Evolutionary conservation across 306 rosid genomes (phyloP).

Genomic region (Sicyos edulis): DNA sequence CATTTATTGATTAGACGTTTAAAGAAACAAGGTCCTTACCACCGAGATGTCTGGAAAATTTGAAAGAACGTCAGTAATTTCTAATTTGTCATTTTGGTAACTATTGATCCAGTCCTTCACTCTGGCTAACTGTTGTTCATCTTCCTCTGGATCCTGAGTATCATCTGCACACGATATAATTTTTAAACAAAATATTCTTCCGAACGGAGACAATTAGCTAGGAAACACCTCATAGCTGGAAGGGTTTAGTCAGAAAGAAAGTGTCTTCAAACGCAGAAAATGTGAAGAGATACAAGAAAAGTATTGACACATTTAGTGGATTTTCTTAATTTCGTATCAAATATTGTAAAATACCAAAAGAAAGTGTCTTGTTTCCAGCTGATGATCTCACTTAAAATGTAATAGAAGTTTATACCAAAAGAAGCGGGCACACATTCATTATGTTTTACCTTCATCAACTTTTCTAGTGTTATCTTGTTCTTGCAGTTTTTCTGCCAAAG

Average conservation of each 20-base stretch:
- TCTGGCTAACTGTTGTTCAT: conserved; percentile 61
- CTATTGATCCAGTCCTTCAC: conserved; percentile 73
- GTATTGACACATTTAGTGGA: neutral
- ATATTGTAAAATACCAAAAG: neutral
- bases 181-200: neutral
- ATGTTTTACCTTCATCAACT: conserved; percentile 61
- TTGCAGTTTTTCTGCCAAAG: conserved; percentile 55
- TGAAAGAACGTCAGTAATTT: conserved; percentile 66
- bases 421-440: neutral
- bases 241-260: neutral
- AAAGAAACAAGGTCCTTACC: conserved; percentile 38
- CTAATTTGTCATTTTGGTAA: conserved; percentile 52
- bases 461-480: conserved; percentile 39
- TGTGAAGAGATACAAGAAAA: conserved; percentile 5
- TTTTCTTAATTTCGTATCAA: neutral
- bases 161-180: conserved; percentile 42
- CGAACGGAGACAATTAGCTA: conserved; percentile 8
- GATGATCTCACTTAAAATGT: neutral
- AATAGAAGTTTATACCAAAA: neutral
- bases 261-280: neutral
- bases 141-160: conserved; percentile 77
- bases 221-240: conserved; percentile 6
- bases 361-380: neutral
- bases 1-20: neutral
- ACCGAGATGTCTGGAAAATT: conserved; percentile 84